phyloP scores from a whole-genome alignment of 2,329 filamentous ascomycete species.

The Dothideomycetes sp. region DNA sequence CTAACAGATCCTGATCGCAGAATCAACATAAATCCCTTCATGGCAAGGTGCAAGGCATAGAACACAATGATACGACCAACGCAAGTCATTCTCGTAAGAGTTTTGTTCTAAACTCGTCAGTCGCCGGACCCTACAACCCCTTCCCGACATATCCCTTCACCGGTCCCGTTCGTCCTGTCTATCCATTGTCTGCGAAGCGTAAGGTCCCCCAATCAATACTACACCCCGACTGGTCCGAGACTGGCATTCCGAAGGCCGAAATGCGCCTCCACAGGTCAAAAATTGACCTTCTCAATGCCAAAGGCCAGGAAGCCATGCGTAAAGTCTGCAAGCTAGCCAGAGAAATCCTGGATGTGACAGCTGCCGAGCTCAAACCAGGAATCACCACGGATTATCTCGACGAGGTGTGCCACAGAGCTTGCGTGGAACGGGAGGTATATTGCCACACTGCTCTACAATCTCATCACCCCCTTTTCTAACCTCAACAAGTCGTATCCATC shows the following conservation, averaged over 20 bases:
- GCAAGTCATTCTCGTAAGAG: not conserved
- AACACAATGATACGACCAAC: not conserved
- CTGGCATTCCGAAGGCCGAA: conserved; percentile 61
- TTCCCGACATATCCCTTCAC: conserved; percentile 9
- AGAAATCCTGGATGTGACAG: conserved; percentile 87
- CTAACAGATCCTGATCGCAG: too few species aligned
- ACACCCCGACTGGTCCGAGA: conserved; percentile 75
- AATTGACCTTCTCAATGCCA: conserved; percentile 67
- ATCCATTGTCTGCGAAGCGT: conserved; percentile 53
- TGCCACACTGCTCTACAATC: not conserved
- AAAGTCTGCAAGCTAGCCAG: conserved; percentile 81
- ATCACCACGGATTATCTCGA: conserved; percentile 94
- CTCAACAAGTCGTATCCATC: conserved; percentile 72
- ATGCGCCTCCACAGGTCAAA: conserved; percentile 53
- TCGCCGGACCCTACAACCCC: conserved; percentile 4
- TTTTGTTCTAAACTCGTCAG: not conserved
- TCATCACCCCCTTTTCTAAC: not conserved
- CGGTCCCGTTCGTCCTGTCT: conserved; percentile 11
- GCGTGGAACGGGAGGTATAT: conserved; percentile 78
- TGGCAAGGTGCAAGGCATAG: conserved; percentile 6
- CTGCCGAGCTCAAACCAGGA: conserved; percentile 69
- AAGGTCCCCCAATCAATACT: conserved; percentile 68
- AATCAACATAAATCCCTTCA: conserved; percentile 5
- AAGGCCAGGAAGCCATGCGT: conserved; percentile 78
- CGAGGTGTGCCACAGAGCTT: conserved; percentile 87